These are phyloP conservation scores for Naganishia vishniacii DNA, from an alignment of 768 basidiomycete genomes.

Conservation along the genomic window DNA sequence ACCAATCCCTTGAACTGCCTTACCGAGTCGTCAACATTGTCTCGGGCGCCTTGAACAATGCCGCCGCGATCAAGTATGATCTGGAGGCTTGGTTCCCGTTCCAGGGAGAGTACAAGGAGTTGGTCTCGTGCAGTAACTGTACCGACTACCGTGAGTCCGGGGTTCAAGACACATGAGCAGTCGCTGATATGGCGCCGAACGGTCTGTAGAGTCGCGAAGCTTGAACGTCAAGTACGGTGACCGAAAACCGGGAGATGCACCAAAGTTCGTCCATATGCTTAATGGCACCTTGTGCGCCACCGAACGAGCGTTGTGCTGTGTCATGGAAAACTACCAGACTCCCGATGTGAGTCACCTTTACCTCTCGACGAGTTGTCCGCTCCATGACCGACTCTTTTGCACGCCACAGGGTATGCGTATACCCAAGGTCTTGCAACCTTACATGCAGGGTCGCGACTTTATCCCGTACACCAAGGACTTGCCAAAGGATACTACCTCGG, in stretches of 20 bases:
- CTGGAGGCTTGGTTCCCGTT: slow-evolving; percentile 99
- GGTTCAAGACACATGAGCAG: not conserved
- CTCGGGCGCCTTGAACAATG: slow-evolving; percentile 91
- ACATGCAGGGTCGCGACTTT: slow-evolving; percentile 81
- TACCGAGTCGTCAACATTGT: slow-evolving; percentile 93
- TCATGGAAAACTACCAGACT: slow-evolving; percentile 99
- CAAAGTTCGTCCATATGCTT: slow-evolving; percentile 97
- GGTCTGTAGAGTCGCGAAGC: slow-evolving; percentile 76
- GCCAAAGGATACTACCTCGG: slow-evolving; percentile 44
- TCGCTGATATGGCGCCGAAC: not conserved
- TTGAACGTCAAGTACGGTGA: slow-evolving; percentile 90
- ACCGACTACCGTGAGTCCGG: slow-evolving; percentile 87
- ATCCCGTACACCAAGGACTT: slow-evolving; percentile 51
- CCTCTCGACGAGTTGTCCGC: no score
- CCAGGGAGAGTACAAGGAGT: slow-evolving; percentile 91
- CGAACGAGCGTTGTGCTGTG: slow-evolving; percentile 88
- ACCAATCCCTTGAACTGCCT: slow-evolving; percentile 85
- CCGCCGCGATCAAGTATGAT: slow-evolving; percentile 95
- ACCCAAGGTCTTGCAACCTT: slow-evolving; percentile 82
- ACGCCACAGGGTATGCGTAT: slow-evolving; percentile 70
- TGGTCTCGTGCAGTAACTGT: slow-evolving; percentile 96
- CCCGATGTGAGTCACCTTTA: slow-evolving; percentile 67
- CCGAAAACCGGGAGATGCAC: slow-evolving; percentile 82
- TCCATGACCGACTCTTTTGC: no score
- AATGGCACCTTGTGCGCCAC: slow-evolving; percentile 95